phyloP scores from a whole-genome alignment of 2,329 filamentous ascomycete genomes.

The Chrysosporium keratinophilum region DNA sequence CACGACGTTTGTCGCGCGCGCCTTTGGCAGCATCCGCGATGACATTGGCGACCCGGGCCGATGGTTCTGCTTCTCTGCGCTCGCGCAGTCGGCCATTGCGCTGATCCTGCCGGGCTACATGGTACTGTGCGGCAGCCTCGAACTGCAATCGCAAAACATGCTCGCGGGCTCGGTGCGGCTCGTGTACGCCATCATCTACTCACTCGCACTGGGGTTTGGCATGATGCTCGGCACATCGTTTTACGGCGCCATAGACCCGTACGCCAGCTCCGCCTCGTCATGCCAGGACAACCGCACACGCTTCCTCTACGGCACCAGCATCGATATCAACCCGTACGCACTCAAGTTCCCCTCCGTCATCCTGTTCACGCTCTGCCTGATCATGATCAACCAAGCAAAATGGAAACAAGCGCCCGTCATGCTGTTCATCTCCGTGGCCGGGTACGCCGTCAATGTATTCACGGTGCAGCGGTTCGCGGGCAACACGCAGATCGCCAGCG shows the following conservation, averaged over 20 bases:
- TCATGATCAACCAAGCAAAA: conserved; percentile 72
- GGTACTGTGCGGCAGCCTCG: conserved; percentile 51
- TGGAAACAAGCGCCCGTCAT: conserved; percentile 68
- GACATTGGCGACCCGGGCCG: conserved; percentile 22
- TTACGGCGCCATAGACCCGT: conserved; percentile 50
- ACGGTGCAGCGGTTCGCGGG: conserved; percentile 54
- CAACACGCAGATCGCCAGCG: conserved; percentile 66
- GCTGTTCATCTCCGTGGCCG: conserved; percentile 60
- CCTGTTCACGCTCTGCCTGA: conserved; percentile 61
- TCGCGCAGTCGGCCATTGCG: conserved; percentile 63
- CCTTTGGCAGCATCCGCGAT: conserved; percentile 53
- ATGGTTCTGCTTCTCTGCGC: conserved; percentile 60
- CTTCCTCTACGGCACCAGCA: not conserved
- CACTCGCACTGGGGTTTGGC: conserved; percentile 60
- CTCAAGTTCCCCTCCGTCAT: conserved; percentile 64
- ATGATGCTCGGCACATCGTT: conserved; percentile 57
- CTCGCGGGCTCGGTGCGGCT: conserved; percentile 63
- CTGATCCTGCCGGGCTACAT: conserved; percentile 62
- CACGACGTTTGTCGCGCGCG: conserved; percentile 59
- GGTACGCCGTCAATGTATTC: conserved; percentile 68
- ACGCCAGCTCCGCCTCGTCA: conserved; percentile 41
- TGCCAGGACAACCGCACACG: conserved; percentile 40
- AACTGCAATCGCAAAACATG: conserved; percentile 59
- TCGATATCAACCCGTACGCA: conserved; percentile 31
- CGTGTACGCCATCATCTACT: conserved; percentile 65